Conservation (phyloP, 139 green algal species). For the Zygnema cylindricum region DNA sequence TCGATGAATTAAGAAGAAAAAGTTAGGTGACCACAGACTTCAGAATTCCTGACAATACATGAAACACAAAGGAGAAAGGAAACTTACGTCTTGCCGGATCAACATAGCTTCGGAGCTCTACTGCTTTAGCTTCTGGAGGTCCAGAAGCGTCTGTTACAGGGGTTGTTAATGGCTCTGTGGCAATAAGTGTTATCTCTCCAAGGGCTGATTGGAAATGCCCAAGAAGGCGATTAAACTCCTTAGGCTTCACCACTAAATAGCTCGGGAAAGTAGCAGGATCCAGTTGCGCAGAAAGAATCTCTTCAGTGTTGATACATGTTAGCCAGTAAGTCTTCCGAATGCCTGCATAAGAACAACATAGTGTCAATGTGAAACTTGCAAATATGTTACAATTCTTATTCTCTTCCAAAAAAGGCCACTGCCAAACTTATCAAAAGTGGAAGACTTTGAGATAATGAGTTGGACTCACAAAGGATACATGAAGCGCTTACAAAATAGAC, state of each 20-base stretch:
- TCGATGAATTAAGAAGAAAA: too few species aligned
- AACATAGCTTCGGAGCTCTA: conserved; percentile 54
- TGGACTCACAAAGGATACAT: too few species aligned
- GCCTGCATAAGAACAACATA: too few species aligned
- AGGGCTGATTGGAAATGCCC: conserved; percentile 51
- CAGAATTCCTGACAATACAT: too few species aligned
- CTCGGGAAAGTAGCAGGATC: conserved; percentile 45
- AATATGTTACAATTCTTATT: too few species aligned
- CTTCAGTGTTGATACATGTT: conserved; percentile 40
- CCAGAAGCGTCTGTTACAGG: conserved; percentile 10
- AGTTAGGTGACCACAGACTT: too few species aligned
- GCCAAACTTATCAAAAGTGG: too few species aligned
- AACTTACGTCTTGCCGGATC: conserved; percentile 42
- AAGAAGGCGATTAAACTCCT: conserved; percentile 41
- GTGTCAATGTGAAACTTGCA: too few species aligned
- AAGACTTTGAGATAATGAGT: too few species aligned
- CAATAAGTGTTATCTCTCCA: conserved; percentile 58
- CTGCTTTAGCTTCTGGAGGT: conserved; percentile 40
- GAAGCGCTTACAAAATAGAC: too few species aligned
- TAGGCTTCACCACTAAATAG: conserved; percentile 48
- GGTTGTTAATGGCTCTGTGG: conserved; percentile 42
- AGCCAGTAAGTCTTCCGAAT: conserved; percentile 62
- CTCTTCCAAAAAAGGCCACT: too few species aligned
- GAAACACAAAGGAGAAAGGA: not conserved
- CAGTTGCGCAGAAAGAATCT: conserved; percentile 53